Base-by-base conservation (phyloP, 495 filamentous ascomycete species). In the Hyphodiscus hymeniophilus region DNA sequence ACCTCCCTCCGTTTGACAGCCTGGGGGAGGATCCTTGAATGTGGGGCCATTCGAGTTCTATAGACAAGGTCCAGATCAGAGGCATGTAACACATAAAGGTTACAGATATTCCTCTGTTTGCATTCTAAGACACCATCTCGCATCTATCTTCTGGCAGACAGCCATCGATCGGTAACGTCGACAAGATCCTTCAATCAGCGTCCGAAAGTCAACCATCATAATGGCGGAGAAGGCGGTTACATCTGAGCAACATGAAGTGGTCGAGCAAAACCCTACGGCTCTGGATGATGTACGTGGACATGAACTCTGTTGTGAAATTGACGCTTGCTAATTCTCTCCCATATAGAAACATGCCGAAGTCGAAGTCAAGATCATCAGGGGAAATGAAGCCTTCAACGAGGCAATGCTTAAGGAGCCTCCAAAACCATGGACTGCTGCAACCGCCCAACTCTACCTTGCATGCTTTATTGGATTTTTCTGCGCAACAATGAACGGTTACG, bases 401-500 rank as follows among this genome's bases (percentile, higher is more conserved):
- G 62, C 62, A 17, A 59, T 63, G 52, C 32, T 65, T 31, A 63
- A 61, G 51, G 60, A 65, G 34, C 62, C 62, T 5, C 62, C 62
- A 0, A 48, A 35, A 21, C 60, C 67, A 26, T 70, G 60, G 51
- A 68, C 64, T 12, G 61, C 36, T 17, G 47, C 51, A 7, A 65
- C 66, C 34, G 26, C 63, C 11, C 58, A 60, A 33, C 51, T 70
- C 2, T 69, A 70, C 44, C 40, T 45, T 47, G 65, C 65, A 31
- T 63, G 62, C 36, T 58, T 65, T 38, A 60, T 72, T 28, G 68
- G 64, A 15, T 72, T 69, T 47, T 56, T 70, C 38, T 65, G 67
- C 32, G 65, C 62, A 35, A 64, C 60, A 41, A 71, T 77, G 54
- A 79, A 77, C 51, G 76, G 76, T 24, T 80, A 76, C 43, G 76